Evolutionary conservation across 805 yeast genomes (phyloP), one percentile per base, ranked within the genome.

Genomic region (Ogataea nonfermentans): DNA sequence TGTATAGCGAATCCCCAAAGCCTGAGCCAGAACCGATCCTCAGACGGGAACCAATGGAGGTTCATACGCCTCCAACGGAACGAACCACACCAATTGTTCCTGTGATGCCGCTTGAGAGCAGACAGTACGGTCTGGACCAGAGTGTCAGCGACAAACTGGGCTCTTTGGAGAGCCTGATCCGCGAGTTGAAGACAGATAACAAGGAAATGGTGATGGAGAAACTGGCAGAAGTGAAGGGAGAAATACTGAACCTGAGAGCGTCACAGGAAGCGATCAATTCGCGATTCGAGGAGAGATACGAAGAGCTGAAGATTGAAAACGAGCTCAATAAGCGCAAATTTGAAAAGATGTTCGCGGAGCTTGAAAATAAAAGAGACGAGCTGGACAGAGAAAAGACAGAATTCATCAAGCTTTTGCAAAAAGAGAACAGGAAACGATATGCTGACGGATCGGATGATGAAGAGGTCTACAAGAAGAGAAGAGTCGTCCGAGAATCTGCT

Each of bases 251-350:
- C 4, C 37, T 61, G 35, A 47, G 53, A 13, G 49, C 51, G 10
- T 48, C 53, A 12, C 62, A 60, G 37, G 64, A 61, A n/a, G 75
- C 81, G 16, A 68, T 71, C 46, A 79, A 82, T 16, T 83, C 85
- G 56, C 66, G 74, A 37, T 78, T 82, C 58, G 91, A 85, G 56
- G 73, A 74, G 41, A 87, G 81, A 55, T 73, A 81, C 60, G 76
- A 78, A 48, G 78, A 78, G 57, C 65, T 82, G 53, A 78, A 74
- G 51, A 70, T 72, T 55, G 82, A 83, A 52, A 46, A 50, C 15
- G 60, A 59, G 32, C 37, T 52, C 13, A 52, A 47, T 27, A 41
- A 48, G 30, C 43, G 57, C 20, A 52, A 48, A 13, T 56, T 58
- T 30, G 59, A 55, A 29, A 46, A 46, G 17, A 15, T 58, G 34